Percentiles rank a stretch among this genome's conserved stretches.
Evolutionary conservation across 164 flowering plant species (phyloP).

Genomic region (Aristolochia californica): DNA sequence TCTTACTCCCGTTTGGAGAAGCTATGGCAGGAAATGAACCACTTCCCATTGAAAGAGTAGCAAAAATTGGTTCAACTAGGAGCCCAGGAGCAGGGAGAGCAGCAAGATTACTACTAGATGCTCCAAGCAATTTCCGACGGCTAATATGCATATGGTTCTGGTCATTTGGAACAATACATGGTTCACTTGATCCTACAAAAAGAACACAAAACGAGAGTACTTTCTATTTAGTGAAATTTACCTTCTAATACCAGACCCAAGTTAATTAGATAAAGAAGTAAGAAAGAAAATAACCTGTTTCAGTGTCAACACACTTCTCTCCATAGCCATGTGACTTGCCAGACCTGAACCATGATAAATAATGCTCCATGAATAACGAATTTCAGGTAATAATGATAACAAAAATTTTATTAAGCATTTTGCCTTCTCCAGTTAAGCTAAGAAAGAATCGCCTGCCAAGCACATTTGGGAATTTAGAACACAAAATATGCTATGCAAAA

Average conservation of each 20-base stretch:
- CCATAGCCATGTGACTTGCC: constrained; percentile 7
- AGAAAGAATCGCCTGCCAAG: too few relatives aligned
- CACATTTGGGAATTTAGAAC: too few relatives aligned
- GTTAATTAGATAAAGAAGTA: not conserved
- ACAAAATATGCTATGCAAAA: too few relatives aligned
- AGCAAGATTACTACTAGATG: constrained; percentile 28
- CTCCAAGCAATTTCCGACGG: constrained; percentile 45
- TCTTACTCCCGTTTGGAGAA: not conserved
- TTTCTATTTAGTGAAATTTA: not conserved
- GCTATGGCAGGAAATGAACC: constrained; percentile 51
- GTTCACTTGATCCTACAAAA: constrained; percentile 31
- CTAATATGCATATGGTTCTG: constrained; percentile 14
- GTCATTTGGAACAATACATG: constrained; percentile 17
- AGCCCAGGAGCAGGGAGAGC: constrained; percentile 33
- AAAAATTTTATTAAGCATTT: too few relatives aligned
- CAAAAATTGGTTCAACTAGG: constrained; percentile 15
- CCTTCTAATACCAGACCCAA: not conserved
- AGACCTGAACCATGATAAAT: constrained; percentile 7
- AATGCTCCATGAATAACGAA: not conserved
- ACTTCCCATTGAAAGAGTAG: constrained; percentile 34
- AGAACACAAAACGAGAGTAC: constrained; percentile 6
- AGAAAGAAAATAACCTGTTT: constrained; percentile 19
- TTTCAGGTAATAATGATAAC: not conserved
- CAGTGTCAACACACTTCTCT: not conserved
- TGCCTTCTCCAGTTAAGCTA: too few relatives aligned